phyloP scores from a whole-genome alignment of 257 asterid genomes.

The Salvia miltiorrhiza region DNA sequence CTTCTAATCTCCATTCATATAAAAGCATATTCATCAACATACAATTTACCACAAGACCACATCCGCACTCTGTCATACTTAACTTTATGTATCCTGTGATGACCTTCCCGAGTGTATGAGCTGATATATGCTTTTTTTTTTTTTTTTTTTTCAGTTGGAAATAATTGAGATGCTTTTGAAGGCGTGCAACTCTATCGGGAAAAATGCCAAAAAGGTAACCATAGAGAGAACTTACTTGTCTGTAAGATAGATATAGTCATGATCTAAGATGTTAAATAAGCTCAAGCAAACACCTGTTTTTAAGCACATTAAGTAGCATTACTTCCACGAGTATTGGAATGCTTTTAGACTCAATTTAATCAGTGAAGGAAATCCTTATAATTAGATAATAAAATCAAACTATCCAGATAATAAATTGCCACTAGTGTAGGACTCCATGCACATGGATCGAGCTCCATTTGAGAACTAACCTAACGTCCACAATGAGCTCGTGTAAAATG shows the following conservation, averaged over 20 bases:
- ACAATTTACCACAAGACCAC: neutral
- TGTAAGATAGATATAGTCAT: neutral
- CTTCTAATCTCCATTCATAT: neutral
- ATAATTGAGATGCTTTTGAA: slow-evolving; percentile 74
- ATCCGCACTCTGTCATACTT: neutral
- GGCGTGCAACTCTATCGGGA: slow-evolving; percentile 62
- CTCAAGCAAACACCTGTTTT: neutral
- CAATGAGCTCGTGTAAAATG: neutral
- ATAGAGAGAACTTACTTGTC: neutral
- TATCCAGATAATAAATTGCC: neutral
- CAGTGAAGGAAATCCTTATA: neutral
- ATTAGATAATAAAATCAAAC: neutral
- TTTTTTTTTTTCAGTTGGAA: slow-evolving; percentile 57
- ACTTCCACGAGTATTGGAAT: neutral
- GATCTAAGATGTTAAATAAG: neutral
- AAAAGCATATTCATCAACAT: neutral
- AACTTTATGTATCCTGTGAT: neutral
- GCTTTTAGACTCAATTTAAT: neutral
- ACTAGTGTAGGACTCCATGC: too few relatives aligned
- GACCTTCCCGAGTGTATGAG: neutral
- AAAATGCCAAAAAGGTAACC: slow-evolving; percentile 54
- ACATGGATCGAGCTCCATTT: too few relatives aligned
- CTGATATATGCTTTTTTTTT: slow-evolving; percentile 14
- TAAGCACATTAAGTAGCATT: neutral
- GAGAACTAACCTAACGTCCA: too few relatives aligned